phyloP scores from a whole-genome alignment of 306 rosid genomes.

The Datisca glomerata region DNA sequence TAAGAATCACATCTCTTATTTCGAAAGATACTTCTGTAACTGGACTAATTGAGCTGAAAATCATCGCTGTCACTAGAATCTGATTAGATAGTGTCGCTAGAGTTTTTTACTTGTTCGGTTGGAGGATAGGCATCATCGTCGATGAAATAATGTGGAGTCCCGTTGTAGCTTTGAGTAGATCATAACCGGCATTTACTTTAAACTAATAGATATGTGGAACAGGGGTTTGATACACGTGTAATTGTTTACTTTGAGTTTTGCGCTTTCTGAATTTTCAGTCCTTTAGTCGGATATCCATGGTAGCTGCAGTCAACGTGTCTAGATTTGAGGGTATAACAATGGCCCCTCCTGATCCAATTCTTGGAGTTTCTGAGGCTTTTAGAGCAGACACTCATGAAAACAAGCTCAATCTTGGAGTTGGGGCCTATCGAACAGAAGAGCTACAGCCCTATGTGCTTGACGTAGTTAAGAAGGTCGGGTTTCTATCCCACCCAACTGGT shows the following conservation, averaged over 20 bases:
- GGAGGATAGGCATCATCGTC: no score
- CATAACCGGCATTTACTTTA: no score
- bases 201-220: no score
- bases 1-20: no score
- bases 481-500: constrained; percentile 9
- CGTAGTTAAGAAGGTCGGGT: constrained; percentile 73
- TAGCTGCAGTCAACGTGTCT: constrained; percentile 58
- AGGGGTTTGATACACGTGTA: neutral
- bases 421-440: constrained; percentile 86
- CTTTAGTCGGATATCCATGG: constrained; percentile 59
- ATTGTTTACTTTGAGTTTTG: no score
- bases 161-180: neutral
- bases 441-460: constrained; percentile 86
- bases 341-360: constrained; percentile 99
- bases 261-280: constrained; percentile 38
- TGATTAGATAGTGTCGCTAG: neutral
- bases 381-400: constrained; percentile 48
- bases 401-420: constrained; percentile 98
- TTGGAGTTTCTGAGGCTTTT: constrained; percentile 98
- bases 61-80: no score
- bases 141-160: neutral
- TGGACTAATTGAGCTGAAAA: no score
- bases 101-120: neutral
- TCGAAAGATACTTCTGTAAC: no score
- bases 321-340: constrained; percentile 77